These are phyloP conservation scores for Diaporthe citri DNA, from an alignment of 2,329 filamentous ascomycete species.

Conservation along the genomic window DNA sequence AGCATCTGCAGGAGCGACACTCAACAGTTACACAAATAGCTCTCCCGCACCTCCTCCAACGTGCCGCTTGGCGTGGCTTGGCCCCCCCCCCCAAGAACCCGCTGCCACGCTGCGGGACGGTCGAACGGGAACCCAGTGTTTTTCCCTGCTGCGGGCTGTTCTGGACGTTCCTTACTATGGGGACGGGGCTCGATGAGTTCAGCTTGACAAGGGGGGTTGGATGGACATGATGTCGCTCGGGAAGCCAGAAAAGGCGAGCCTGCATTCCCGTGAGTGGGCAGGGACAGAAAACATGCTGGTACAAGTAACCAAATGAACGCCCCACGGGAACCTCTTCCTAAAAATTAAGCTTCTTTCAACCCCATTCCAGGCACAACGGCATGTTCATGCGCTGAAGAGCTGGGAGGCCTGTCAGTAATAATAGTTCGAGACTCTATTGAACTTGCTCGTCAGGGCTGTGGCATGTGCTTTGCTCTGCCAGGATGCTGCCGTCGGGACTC, in stretches of 20 bases:
- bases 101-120: slow-evolving; percentile 4
- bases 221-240: slow-evolving; percentile 10
- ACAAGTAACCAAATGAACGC: slow-evolving; percentile 25
- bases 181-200: slow-evolving; percentile 7
- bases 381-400: slow-evolving; percentile 21
- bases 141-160: not conserved
- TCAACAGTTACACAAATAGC: slow-evolving; percentile 8
- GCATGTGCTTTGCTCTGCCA: not conserved
- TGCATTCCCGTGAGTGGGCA: not conserved
- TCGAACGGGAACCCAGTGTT: slow-evolving; percentile 23
- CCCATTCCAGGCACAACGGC: slow-evolving; percentile 18
- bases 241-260: slow-evolving; percentile 7
- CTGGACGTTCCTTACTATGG: slow-evolving; percentile 12
- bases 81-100: not conserved
- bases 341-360: slow-evolving; percentile 18
- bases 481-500: slow-evolving; percentile 17
- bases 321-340: not conserved
- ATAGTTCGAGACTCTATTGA: slow-evolving; percentile 3
- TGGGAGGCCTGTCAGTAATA: not conserved
- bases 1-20: not conserved
- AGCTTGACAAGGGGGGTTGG: slow-evolving; percentile 16
- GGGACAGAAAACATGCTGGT: not conserved
- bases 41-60: not conserved
- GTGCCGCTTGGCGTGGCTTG: slow-evolving; percentile 20
- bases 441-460: slow-evolving; percentile 6